Evolutionary conservation across 352 stramenopile genomes (phyloP).

Genomic region (Globisporangium solare): DNA sequence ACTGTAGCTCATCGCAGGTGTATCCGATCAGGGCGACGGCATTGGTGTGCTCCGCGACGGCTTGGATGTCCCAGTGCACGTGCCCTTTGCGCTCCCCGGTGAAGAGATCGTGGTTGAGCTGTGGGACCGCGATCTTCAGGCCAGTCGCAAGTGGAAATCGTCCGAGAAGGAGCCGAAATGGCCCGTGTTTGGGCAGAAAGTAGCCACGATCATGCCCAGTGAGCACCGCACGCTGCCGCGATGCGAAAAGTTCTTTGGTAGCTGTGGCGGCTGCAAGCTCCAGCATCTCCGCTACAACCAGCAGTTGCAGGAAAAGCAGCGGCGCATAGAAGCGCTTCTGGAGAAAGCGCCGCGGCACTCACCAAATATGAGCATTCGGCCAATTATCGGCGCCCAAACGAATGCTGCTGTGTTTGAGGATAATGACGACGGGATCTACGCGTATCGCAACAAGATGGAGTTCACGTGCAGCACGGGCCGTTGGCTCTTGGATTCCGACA

Average conservation of each 20-base stretch:
- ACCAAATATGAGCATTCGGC: constrained; percentile 27
- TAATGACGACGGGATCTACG: constrained; percentile 14
- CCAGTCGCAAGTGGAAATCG: constrained; percentile 16
- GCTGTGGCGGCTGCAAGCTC: constrained; percentile 65
- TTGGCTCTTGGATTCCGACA: constrained; percentile 54
- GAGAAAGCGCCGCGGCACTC: constrained; percentile 14
- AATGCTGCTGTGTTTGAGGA: neutral
- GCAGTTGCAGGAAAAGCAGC: constrained; percentile 66
- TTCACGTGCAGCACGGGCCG: constrained; percentile 77
- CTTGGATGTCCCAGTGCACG: constrained; percentile 25
- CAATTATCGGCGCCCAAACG: constrained; percentile 29
- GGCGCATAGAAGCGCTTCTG: constrained; percentile 28
- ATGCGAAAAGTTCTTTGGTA: constrained; percentile 58
- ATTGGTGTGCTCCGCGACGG: constrained; percentile 19
- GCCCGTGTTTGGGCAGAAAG: constrained; percentile 36
- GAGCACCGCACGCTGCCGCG: constrained; percentile 25
- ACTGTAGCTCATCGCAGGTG: constrained; percentile 28
- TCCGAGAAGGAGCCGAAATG: constrained; percentile 15
- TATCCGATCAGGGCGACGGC: constrained; percentile 50
- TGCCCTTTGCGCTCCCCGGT: constrained; percentile 53
- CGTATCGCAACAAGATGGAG: constrained; percentile 84
- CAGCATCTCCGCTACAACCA: constrained; percentile 57
- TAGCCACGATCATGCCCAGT: constrained; percentile 26
- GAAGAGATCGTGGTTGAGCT: constrained; percentile 43
- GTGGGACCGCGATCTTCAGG: constrained; percentile 43